Evolutionary conservation across 768 basidiomycete genomes (phyloP).

Genomic region (Tylopilus sp.): DNA sequence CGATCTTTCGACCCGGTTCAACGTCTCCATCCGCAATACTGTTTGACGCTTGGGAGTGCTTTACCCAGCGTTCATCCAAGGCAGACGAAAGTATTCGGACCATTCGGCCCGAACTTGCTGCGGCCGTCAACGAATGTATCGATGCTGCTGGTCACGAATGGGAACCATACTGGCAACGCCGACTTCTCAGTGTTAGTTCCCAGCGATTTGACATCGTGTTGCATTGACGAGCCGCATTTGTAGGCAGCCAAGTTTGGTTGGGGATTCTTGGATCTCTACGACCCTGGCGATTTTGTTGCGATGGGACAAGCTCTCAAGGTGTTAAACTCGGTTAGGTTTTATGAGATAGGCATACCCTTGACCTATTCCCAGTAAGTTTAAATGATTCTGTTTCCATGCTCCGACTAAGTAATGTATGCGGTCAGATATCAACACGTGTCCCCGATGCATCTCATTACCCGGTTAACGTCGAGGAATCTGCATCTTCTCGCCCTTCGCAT

Average conservation of each 20-base stretch:
- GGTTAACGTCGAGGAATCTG: slow-evolving; percentile 81
- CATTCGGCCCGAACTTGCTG: slow-evolving; percentile 80
- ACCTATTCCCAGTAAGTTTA: slow-evolving; percentile 80
- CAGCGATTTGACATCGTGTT: not conserved
- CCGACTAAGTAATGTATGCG: slow-evolving; percentile 1
- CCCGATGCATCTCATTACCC: slow-evolving; percentile 73
- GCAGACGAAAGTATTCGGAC: slow-evolving; percentile 90
- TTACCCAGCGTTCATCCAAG: slow-evolving; percentile 78
- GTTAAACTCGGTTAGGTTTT: slow-evolving; percentile 87
- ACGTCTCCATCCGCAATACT: slow-evolving; percentile 88
- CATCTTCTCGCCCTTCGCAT: slow-evolving; percentile 92
- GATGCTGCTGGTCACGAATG: slow-evolving; percentile 92
- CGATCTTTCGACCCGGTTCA: slow-evolving; percentile 91
- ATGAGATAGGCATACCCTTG: slow-evolving; percentile 90
- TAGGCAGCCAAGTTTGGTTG: slow-evolving; percentile 97
- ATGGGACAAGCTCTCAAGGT: slow-evolving; percentile 95
- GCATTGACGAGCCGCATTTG: not conserved
- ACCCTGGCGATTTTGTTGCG: slow-evolving; percentile 86
- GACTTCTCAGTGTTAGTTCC: slow-evolving; percentile 65
- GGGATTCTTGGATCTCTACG: slow-evolving; percentile 88
- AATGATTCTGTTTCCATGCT: not conserved
- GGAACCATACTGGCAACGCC: slow-evolving; percentile 87
- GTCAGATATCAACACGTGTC: slow-evolving; percentile 78
- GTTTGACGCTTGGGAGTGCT: slow-evolving; percentile 90
- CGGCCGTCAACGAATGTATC: slow-evolving; percentile 87